Conservation (phyloP, 192 early-diverging fungal species). For the Linnemannia zychae region DNA sequence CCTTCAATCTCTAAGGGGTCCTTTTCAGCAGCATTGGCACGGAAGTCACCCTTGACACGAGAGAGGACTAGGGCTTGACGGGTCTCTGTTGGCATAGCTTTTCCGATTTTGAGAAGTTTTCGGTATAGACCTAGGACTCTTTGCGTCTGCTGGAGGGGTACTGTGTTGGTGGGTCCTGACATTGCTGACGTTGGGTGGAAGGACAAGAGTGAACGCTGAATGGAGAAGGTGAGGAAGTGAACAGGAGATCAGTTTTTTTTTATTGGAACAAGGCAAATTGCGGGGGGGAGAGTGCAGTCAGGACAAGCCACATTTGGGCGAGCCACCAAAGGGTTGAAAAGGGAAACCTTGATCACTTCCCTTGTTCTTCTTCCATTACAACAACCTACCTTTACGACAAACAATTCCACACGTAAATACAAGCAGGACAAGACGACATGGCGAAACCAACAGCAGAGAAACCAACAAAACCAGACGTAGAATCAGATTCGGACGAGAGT, state of each 20-base stretch:
- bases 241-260: neutral
- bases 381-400: neutral
- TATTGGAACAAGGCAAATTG: neutral
- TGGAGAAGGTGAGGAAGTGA: neutral
- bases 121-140: constrained; percentile 36
- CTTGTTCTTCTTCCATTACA: neutral
- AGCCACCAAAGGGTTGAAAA: neutral
- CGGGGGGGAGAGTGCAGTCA: neutral
- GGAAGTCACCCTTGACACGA: constrained; percentile 48
- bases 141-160: constrained; percentile 1
- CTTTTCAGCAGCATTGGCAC: constrained; percentile 33
- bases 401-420: neutral
- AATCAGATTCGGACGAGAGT: constrained; percentile 49
- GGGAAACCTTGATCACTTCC: neutral
- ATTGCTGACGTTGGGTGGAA: neutral
- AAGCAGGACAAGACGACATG: constrained; percentile 9
- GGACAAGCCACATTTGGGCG: neutral
- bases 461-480: constrained; percentile 21
- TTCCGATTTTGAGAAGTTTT: constrained; percentile 41
- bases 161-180: constrained; percentile 12
- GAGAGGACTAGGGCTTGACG: constrained; percentile 41
- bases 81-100: constrained; percentile 54
- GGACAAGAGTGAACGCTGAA: neutral
- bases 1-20: constrained; percentile 40
- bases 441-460: constrained; percentile 29